Evolutionary conservation across 2,329 filamentous ascomycete species (phyloP).

Genomic region (Escovopsis weberi): DNA sequence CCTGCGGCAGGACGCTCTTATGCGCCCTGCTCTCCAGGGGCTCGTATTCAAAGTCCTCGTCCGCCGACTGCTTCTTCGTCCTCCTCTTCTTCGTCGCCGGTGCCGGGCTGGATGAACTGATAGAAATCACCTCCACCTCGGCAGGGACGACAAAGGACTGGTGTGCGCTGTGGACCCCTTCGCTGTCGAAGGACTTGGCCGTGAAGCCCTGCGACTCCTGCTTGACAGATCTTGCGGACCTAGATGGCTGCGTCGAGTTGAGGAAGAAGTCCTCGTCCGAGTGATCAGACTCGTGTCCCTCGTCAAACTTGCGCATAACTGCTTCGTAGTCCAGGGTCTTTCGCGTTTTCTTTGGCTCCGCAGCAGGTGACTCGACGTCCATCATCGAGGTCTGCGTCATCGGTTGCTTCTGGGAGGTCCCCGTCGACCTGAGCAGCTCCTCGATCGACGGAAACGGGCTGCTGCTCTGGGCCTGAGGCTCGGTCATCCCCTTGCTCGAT

Average conservation of each 20-base stretch:
- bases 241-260: conserved; percentile 18
- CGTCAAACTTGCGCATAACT: conserved; percentile 28
- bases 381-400: conserved; percentile 17
- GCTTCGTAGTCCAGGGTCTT: conserved; percentile 27
- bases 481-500: conserved; percentile 3
- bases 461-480: conserved; percentile 11
- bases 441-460: conserved; percentile 21
- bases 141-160: conserved; percentile 14
- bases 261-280: conserved; percentile 17
- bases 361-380: conserved; percentile 7
- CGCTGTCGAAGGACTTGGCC: conserved; percentile 4
- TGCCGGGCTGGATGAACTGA: conserved; percentile 14
- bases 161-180: conserved; percentile 8
- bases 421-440: conserved; percentile 26
- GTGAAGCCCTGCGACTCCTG: not conserved
- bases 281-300: conserved; percentile 13
- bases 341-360: conserved; percentile 6
- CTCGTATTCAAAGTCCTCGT: no score
- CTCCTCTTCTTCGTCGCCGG: conserved; percentile 8
- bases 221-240: not conserved
- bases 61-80: conserved; percentile 9
- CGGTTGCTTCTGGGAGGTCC: conserved; percentile 18
- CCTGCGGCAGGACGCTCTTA: conserved; percentile 9
- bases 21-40: conserved; percentile 6
- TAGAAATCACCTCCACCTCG: conserved; percentile 18